A percentile compares a stretch with the other conserved stretches of the same genome.
Conservation (phyloP, 192 early-diverging fungal genomes). For the Chytriomyces confervae region DNA sequence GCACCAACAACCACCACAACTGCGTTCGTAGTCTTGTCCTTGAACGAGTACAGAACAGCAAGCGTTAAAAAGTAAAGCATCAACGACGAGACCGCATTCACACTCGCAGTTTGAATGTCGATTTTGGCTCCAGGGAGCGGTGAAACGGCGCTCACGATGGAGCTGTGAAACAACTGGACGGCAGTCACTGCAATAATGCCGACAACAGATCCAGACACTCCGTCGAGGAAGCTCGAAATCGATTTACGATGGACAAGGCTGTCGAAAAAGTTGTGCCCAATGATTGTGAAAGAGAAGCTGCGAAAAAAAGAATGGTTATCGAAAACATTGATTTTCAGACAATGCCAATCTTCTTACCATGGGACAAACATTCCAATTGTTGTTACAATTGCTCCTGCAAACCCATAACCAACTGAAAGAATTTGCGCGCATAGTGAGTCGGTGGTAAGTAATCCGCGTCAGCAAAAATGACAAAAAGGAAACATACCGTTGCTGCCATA, state of each 20-base stretch:
- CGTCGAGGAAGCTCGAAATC: slow-evolving; percentile 40
- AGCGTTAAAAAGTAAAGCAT: slow-evolving; percentile 43
- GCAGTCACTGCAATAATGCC: slow-evolving; percentile 47
- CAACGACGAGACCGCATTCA: slow-evolving; percentile 2
- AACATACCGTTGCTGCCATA: slow-evolving; percentile 25
- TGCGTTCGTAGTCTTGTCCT: slow-evolving; percentile 29
- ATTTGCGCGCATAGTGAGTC: too few species aligned
- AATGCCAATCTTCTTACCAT: background rate
- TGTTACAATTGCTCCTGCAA: slow-evolving; percentile 40
- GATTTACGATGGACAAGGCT: slow-evolving; percentile 31
- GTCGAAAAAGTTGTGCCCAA: slow-evolving; percentile 47
- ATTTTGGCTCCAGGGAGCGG: background rate
- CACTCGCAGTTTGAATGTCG: slow-evolving; percentile 30
- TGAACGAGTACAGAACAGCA: slow-evolving; percentile 40
- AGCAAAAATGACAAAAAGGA: background rate
- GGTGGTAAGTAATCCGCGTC: background rate
- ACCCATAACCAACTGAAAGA: slow-evolving; percentile 36
- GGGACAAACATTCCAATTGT: slow-evolving; percentile 48
- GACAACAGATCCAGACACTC: slow-evolving; percentile 44
- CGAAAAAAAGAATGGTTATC: background rate
- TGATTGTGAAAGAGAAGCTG: slow-evolving; percentile 49
- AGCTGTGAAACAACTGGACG: slow-evolving; percentile 33
- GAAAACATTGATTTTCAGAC: background rate
- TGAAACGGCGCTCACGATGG: slow-evolving; percentile 1
- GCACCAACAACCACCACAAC: slow-evolving; percentile 38